phyloP scores from a whole-genome alignment of 1,284 basidiomycete genomes.

The Trichosporon ovoides region DNA sequence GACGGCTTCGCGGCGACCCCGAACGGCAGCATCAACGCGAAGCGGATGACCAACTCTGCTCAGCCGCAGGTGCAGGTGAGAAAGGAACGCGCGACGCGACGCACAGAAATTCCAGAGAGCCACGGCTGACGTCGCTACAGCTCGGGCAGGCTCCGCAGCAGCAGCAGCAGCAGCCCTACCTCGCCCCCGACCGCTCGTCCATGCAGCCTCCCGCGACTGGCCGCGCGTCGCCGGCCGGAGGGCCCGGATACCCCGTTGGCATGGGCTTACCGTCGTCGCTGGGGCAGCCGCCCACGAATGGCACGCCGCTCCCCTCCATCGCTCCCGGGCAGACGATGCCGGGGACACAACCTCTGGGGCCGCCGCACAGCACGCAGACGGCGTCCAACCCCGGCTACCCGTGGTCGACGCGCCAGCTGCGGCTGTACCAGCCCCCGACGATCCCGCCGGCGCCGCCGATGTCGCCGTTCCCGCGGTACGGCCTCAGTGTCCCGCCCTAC shows the following conservation, averaged over 20 bases:
- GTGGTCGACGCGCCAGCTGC: constrained; percentile 25
- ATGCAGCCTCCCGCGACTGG: constrained; percentile 8
- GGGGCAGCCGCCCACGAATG: background rate
- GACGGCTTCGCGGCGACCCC: constrained; percentile 11
- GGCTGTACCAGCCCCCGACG: constrained; percentile 19
- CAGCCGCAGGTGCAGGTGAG: constrained; percentile 1
- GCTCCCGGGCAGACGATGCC: constrained; percentile 2
- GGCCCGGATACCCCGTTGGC: constrained; percentile 8
- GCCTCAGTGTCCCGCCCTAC: constrained; percentile 85
- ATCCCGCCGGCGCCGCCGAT: constrained; percentile 26
- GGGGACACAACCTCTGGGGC: constrained; percentile 4
- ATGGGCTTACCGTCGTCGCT: constrained; percentile 16
- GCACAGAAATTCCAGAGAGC: background rate
- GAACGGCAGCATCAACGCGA: constrained; percentile 4
- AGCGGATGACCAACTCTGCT: constrained; percentile 15
- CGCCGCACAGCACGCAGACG: background rate
- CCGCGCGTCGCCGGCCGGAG: constrained; percentile 13
- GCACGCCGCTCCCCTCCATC: constrained; percentile 1
- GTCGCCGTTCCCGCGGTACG: constrained; percentile 90
- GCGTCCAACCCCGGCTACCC: constrained; percentile 22
- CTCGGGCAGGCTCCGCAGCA: background rate
- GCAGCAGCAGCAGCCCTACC: background rate
- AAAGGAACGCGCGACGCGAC: background rate
- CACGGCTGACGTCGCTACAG: background rate
- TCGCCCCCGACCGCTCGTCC: constrained; percentile 3